Base-by-base conservation (phyloP, 148 eudicot genomes). In the Rhododendron simsii region DNA sequence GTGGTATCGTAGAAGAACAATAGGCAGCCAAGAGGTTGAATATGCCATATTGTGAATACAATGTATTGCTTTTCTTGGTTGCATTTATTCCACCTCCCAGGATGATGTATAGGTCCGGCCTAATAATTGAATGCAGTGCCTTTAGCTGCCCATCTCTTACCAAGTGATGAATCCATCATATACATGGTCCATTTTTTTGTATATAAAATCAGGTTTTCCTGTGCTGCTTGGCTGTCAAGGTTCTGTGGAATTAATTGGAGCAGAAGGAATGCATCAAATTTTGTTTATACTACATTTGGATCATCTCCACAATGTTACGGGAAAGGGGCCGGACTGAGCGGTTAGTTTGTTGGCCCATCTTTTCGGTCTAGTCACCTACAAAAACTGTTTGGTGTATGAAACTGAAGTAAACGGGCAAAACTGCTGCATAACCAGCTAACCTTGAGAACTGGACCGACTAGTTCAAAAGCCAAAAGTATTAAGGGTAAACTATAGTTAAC, bases 11-110 rank as follows among this genome's bases (percentile, higher is more conserved):
- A 85, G 82, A 59, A 88, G 89, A 57, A 80, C 81, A 67, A 63
- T 61, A 87, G 84, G 82, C 45, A 11, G 30, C 33, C 78, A 57
- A 41, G 84, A 57, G 75, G 89, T 85, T 74, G 37, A 53, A 41
- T 71, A 53, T 28, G 44, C 21, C 77, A 84, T 87, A 85, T 59
- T 90, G 88, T 88, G 82, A 85, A 88, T 88, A 86, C 88, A 87
- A 41, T 65, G 71, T 87, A 84, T 71, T 85, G 55, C 48, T 48
- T 18, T 79, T 84, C 15, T 78, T 18, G 81, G 86, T 59, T 88
- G 80, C 92, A 11, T 3, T 83, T 37, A 81, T 86, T 83, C 88
- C 73, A 85, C 81, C 71, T 35, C 48, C 84, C 88, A 65, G 86
- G 79, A 39, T 14, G 47, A 81, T 90, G 91, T 90, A 84, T 30